Base-by-base conservation (phyloP, 2,329 filamentous ascomycete species). In the Endocalyx cinctus region DNA sequence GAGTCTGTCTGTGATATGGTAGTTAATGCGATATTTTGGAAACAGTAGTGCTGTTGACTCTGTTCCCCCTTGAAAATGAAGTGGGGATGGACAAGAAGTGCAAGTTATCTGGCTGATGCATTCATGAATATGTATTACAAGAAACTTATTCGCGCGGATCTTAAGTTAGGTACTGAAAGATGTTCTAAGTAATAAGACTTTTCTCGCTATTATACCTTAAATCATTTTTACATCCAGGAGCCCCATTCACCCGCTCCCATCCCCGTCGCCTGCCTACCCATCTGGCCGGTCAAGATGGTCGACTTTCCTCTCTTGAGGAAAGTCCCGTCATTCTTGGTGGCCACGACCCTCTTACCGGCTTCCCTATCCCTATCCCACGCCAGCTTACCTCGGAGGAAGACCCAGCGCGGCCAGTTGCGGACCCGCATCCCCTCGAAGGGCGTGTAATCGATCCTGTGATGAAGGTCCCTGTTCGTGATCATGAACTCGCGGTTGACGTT, bases 361-460 rank as follows among this genome's bases (percentile, higher is more conserved):
- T n/a, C n/a, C n/a, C n/a, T n/a, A 16, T 37, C 37, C 7, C 37
- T 14, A 25, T 39, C 37, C 37, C 37, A 39, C 10, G 26, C 29
- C 29, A 36, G 19, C 17, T 28, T 23, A n/a, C 37, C 37, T 10
- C 37, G 15, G 12, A 36, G 37, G 30, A 39, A 39, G 3, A 39
- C 37, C 29, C 30, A 36, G 14, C 37, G 37, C 17, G 41, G 41
- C 41, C 41, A 44, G 25, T 44, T 44, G 16, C 34, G 33, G 11
- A 44, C 35, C 25, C 37, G 23, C 5, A 37, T 25, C 7, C 41
- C 41, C 33, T 44, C 41, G 25, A 42, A 44, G 2, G 41, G 41
- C 20, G 41, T 44, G 29, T 44, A 44, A 27, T 44, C 41, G 18
- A 44, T 39, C 10, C 30, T 20, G 25, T 44, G 41, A 22, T 44